phyloP scores from a whole-genome alignment of 2,329 filamentous ascomycete species.

The Nemania diffusa region DNA sequence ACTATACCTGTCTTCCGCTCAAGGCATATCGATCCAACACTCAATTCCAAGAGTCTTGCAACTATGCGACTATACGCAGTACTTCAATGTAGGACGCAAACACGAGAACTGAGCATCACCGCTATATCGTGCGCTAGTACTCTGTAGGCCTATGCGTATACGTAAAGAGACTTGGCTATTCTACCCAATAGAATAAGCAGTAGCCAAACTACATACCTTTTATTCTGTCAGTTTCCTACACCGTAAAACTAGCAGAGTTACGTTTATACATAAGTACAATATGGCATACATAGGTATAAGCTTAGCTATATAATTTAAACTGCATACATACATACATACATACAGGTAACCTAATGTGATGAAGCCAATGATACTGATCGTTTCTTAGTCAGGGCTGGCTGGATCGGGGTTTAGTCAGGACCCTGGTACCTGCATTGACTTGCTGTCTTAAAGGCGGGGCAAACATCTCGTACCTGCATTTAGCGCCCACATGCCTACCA shows the following conservation, averaged over 20 bases:
- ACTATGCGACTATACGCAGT: too few species aligned
- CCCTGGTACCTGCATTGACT: constrained; percentile 32
- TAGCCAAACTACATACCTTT: neutral
- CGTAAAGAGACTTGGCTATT: neutral
- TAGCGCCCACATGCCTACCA: neutral
- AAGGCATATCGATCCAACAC: neutral
- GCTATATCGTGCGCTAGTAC: neutral
- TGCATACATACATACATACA: too few species aligned
- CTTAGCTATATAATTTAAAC: too few species aligned
- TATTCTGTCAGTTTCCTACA: too few species aligned
- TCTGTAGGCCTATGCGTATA: too few species aligned
- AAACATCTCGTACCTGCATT: constrained; percentile 29
- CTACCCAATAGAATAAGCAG: neutral
- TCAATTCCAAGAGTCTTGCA: too few species aligned
- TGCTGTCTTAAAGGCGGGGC: constrained; percentile 13
- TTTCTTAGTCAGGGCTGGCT: constrained; percentile 22
- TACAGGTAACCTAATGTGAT: neutral
- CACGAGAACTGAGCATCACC: neutral
- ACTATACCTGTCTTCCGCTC: neutral
- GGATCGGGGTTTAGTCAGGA: constrained; percentile 17
- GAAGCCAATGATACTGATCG: constrained; percentile 16
- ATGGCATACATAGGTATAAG: too few species aligned
- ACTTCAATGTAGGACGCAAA: neutral
- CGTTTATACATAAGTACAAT: too few species aligned
- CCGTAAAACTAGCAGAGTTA: too few species aligned